Conservation (phyloP, 2,329 filamentous ascomycete species). For the Aspergillus texensis region DNA sequence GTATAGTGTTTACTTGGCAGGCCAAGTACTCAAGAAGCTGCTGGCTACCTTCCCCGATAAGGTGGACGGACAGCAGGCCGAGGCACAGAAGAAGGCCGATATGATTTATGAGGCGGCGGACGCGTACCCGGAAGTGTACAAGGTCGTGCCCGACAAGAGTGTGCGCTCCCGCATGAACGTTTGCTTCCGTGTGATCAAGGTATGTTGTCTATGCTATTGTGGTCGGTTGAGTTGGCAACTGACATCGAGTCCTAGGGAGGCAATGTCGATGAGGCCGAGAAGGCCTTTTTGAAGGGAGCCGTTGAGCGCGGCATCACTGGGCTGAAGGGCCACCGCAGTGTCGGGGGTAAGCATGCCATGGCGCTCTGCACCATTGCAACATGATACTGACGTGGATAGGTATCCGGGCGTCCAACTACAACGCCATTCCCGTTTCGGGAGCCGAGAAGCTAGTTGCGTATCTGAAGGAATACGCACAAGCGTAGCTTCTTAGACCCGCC, state of each 20-base stretch:
- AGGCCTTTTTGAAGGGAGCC: conserved; percentile 75
- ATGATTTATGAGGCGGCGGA: conserved; percentile 79
- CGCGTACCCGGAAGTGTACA: conserved; percentile 71
- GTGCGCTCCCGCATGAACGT: conserved; percentile 92
- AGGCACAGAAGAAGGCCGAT: conserved; percentile 73
- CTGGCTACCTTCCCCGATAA: conserved; percentile 66
- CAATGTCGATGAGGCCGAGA: conserved; percentile 68
- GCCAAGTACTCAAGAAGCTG: conserved; percentile 81
- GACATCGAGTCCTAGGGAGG: conserved; percentile 48
- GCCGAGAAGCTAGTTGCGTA: conserved; percentile 47
- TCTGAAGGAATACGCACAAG: conserved; percentile 50
- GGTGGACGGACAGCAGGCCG: conserved; percentile 73
- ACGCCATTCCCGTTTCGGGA: conserved; percentile 66
- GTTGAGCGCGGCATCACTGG: conserved; percentile 71
- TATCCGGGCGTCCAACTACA: conserved; percentile 87
- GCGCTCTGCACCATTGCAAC: neutral
- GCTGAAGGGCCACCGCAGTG: conserved; percentile 83
- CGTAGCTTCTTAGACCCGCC: neutral
- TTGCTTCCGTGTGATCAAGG: conserved; percentile 75
- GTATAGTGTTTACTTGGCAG: conserved; percentile 78
- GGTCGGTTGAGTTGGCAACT: neutral
- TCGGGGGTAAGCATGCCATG: conserved; percentile 61
- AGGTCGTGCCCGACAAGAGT: conserved; percentile 73
- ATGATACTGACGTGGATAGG: conserved; percentile 13
- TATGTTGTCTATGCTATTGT: conserved; percentile 6